Evolutionary conservation across 2,329 filamentous ascomycete genomes (phyloP), one percentile per base, ranked within the genome.

Genomic region (Mycosphaerelloides madeirae): DNA sequence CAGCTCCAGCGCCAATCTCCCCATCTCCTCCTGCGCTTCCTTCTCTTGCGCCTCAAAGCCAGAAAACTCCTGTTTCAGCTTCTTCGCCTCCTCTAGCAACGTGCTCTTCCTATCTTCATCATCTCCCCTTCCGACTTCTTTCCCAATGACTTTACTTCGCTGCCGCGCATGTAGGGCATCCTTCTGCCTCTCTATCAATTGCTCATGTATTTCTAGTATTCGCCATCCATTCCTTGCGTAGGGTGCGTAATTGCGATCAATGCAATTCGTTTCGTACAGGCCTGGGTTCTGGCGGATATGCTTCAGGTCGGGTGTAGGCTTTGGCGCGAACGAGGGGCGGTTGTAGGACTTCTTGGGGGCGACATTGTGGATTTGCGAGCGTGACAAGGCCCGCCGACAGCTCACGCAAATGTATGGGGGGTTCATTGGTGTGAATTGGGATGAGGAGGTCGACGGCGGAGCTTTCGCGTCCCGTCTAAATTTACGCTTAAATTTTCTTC

Each of bases 231-330:
- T 70, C 12, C 70, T 66, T 11, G 72, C 67, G 43, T 77, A 74
- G 0, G 68, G 64, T 12, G 65, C 74, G 69, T 96, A 96, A 65
- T 96, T 96, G 56, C 93, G 82, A 55, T 89, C 83, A 48, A 84
- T 65, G 68, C 87, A 95, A 62, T 94, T 97, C 54, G 84, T 75
- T 56, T 85, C 78, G 72, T 96, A 86, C 13, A 94, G 76, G 12
- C 83, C 79, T 13, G 85, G 80, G 67, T 94, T 86, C 61, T 88
- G 79, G 46, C 90, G 89, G 65, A 98, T 95, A 69, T 93, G 84
- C 65, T 87, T 91, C 63, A 95, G 77, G 70, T 96, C 85, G 54
- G 94, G 77, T 36, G 78, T 78, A 19, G 87, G 80, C 64, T 87
- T 91, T 9, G 88, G 89, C 12, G 87, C 89, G 41, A 78, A 83